Evolutionary conservation across 306 rosid species (phyloP).

Genomic region (Bauhinia variegata): DNA sequence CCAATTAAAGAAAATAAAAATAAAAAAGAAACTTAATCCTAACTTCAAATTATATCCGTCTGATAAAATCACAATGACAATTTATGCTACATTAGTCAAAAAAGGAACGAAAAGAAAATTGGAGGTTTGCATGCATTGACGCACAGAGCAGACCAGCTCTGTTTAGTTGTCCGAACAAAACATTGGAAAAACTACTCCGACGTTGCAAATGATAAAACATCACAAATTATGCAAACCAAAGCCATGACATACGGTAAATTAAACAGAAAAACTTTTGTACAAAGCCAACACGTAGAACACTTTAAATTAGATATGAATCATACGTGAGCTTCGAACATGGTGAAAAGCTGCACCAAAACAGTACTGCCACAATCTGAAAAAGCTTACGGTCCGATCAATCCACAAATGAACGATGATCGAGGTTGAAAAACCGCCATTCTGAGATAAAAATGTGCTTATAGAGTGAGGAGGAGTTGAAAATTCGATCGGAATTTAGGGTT

Average conservation of each 20-base stretch:
- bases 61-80: too few relatives aligned
- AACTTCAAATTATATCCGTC: too few relatives aligned
- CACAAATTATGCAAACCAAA: constrained; percentile 1
- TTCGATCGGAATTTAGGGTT: constrained; percentile 36
- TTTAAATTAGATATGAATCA: constrained; percentile 32
- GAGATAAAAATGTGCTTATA: not conserved
- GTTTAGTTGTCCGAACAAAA: not conserved
- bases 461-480: not conserved
- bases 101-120: too few relatives aligned
- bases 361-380: constrained; percentile 27
- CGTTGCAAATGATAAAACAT: not conserved
- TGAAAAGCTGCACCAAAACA: constrained; percentile 43
- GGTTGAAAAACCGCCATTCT: constrained; percentile 30
- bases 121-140: not conserved
- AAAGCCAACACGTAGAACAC: not conserved
- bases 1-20: too few relatives aligned
- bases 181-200: not conserved
- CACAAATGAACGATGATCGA: constrained; percentile 33
- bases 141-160: not conserved
- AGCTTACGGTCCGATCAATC: constrained; percentile 37
- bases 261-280: not conserved
- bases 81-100: too few relatives aligned
- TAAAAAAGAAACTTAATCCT: too few relatives aligned
- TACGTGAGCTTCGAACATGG: constrained; percentile 98
- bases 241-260: not conserved